These are phyloP conservation scores for Tillandsia fasciculata DNA, from an alignment of 176 grass and related monocot species.

Conservation along the genomic window DNA sequence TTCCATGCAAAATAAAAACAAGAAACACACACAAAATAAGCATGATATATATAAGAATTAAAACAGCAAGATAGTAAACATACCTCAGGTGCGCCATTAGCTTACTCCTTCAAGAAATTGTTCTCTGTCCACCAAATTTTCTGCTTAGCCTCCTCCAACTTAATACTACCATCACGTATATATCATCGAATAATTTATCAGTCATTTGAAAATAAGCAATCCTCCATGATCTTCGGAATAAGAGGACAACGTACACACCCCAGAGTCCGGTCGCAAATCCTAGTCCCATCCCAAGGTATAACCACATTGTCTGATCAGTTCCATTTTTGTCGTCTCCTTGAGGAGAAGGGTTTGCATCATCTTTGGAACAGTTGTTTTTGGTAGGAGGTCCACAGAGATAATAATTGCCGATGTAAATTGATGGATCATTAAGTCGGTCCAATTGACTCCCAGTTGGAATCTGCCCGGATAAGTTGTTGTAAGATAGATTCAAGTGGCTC, in stretches of 20 bases:
- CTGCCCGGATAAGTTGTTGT: constrained; percentile 13
- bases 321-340: not conserved
- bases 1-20: too few relatives aligned
- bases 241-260: constrained; percentile 1
- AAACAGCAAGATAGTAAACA: too few relatives aligned
- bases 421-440: constrained; percentile 4
- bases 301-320: not conserved
- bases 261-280: constrained; percentile 6
- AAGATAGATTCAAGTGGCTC: constrained; percentile 19
- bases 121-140: not conserved
- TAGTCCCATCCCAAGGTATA: too few relatives aligned
- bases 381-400: constrained; percentile 25
- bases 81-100: too few relatives aligned
- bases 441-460: constrained; percentile 22
- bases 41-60: too few relatives aligned
- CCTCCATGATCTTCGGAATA: constrained; percentile 14
- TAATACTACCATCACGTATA: not conserved
- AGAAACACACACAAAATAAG: too few relatives aligned
- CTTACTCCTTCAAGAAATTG: not conserved
- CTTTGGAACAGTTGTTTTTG: not conserved
- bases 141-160: not conserved
- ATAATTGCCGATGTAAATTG: constrained; percentile 19
- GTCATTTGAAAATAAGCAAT: not conserved
- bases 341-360: not conserved
- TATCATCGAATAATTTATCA: not conserved